Evolutionary conservation across 306 rosid genomes (phyloP), one percentile per base, ranked within the genome.

Genomic region (barrel medic (Medicago truncatula)): DNA sequence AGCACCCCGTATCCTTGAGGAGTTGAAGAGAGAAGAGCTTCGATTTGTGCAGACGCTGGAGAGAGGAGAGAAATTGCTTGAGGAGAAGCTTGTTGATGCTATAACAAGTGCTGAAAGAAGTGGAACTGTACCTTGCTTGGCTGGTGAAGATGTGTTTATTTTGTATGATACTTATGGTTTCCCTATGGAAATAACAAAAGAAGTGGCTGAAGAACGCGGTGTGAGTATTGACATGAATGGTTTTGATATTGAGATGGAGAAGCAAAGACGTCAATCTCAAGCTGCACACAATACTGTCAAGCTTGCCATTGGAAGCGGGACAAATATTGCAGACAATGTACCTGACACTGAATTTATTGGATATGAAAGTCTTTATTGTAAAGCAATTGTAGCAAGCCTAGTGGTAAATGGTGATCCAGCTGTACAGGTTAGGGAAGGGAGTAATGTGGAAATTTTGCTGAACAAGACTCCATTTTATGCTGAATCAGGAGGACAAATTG

Each of bases 401-500:
- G 62, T 89, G 70, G 87, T 90, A 81, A 90, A 95, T 82, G 98
- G 98, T 36, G 87, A 82, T 77, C 86, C 91, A 31, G 93, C 89
- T 36, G 70, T 41, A 65, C 86, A 77, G 79, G 98, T 84, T 77
- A 78, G 88, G 31, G 88, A 92, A 80, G 98, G 98, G 80, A 89
- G 83, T 76, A 80, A 89, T 72, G 98, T 92, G 73, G 97, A 92
- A 88, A 78, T 95, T 82, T 70, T 92, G 82, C 80, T 95, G 85
- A 85, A 90, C 83, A 84, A 82, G 82, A 95, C 97, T 71, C 98
- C 98, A 57, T 95, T 95, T 87, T 92, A 92, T 86, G 96, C 96
- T 62, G 98, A 95, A 89, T 95, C 98, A 69, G 98, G 97, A 41
- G 98, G 97, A 60, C 98, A 95, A 78, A 95, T 95, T 71, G 97